Evolutionary conservation across 108 stramenopile species (phyloP).

Genomic region (Skeletonema grethae): DNA sequence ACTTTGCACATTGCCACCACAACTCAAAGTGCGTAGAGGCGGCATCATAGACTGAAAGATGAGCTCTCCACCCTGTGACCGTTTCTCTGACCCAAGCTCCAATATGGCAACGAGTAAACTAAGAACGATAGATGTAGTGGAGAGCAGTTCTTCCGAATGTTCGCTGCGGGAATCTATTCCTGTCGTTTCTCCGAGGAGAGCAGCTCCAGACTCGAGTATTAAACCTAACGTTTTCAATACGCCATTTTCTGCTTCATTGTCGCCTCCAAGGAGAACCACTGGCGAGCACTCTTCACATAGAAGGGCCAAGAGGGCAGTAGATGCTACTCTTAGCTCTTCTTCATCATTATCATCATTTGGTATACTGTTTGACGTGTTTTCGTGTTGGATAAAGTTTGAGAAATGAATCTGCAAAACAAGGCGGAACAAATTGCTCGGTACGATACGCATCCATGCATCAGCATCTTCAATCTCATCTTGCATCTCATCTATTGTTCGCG

Average conservation of each 20-base stretch:
- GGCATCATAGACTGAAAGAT: conserved; percentile 54
- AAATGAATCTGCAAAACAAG: conserved; percentile 38
- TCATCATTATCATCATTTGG: background rate
- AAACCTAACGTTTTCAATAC: conserved; percentile 34
- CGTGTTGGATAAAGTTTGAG: background rate
- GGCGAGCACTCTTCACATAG: conserved; percentile 70
- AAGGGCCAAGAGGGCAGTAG: conserved; percentile 57
- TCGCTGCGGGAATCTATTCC: background rate
- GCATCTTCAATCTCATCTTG: background rate
- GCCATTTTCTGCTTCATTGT: conserved; percentile 44
- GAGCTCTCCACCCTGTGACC: conserved; percentile 60
- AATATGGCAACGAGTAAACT: conserved; percentile 77
- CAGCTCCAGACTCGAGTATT: conserved; percentile 39
- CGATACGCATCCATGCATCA: conserved; percentile 4
- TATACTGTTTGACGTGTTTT: background rate
- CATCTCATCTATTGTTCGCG: conserved; percentile 9
- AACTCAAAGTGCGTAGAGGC: conserved; percentile 42
- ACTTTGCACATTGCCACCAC: conserved; percentile 9
- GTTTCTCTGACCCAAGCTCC: conserved; percentile 66
- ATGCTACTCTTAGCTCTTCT: conserved; percentile 27
- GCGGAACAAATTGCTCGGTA: conserved; percentile 36
- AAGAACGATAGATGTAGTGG: conserved; percentile 64
- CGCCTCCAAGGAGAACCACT: conserved; percentile 45
- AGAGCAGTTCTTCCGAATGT: conserved; percentile 48
- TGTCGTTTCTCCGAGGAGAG: background rate